A percentile compares a stretch with the other conserved stretches of the same genome.
These are phyloP conservation scores for Kwoniella europaea DNA, from an alignment of 768 basidiomycete species.

Conservation along the genomic window DNA sequence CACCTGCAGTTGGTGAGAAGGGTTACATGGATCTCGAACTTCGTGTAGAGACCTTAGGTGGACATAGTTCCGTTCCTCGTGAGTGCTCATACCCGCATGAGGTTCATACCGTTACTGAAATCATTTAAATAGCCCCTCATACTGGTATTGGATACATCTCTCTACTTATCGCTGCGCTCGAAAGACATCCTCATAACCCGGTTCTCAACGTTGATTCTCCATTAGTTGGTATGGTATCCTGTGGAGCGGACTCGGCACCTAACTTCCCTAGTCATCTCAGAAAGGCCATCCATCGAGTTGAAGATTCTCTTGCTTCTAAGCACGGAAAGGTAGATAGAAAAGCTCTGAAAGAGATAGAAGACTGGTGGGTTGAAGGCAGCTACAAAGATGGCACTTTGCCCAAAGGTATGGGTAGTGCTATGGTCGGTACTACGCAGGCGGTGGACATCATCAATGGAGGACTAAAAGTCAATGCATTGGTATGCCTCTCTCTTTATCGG, in stretches of 20 bases:
- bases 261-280: slow-evolving; percentile 57
- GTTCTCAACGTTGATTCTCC: slow-evolving; percentile 66
- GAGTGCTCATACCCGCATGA: too few species aligned
- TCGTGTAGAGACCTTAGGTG: slow-evolving; percentile 47
- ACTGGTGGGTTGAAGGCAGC: slow-evolving; percentile 32
- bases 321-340: slow-evolving; percentile 56
- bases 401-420: slow-evolving; percentile 32
- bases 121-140: slow-evolving; percentile 38
- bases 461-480: slow-evolving; percentile 47
- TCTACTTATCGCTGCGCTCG: slow-evolving; percentile 51
- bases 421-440: slow-evolving; percentile 49
- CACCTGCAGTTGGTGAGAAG: slow-evolving; percentile 52
- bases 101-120: too few species aligned
- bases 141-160: slow-evolving; percentile 56
- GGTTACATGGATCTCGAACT: slow-evolving; percentile 51
- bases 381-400: slow-evolving; percentile 28
- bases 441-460: slow-evolving; percentile 51
- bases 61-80: slow-evolving; percentile 52
- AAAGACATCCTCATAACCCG: slow-evolving; percentile 41
- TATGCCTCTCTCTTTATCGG: slow-evolving; percentile 18
- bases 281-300: slow-evolving; percentile 29
- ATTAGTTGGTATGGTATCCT: slow-evolving; percentile 68
- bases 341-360: slow-evolving; percentile 63
- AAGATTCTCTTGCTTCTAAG: slow-evolving; percentile 20
- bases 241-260: slow-evolving; percentile 67